Percentiles rank a stretch among this genome's conserved stretches.
Evolutionary conservation across 331 rosid species (phyloP).

Genomic region (Dryas integrifolia): DNA sequence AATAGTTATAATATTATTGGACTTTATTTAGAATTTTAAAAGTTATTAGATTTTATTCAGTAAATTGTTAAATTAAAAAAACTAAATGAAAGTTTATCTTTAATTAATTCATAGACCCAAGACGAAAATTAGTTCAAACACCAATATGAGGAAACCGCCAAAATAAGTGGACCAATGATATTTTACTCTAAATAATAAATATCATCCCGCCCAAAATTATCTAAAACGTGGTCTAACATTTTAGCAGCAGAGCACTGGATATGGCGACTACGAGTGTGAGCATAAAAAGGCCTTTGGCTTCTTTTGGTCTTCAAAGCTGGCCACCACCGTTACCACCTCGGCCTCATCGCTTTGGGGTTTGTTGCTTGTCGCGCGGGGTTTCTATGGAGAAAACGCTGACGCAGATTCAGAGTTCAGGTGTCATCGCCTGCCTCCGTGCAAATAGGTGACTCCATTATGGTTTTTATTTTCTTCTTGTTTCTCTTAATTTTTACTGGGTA

Average conservation of each 20-base stretch:
- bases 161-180: too few species aligned
- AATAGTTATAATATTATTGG: too few species aligned
- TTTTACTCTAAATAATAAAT: too few species aligned
- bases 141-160: too few species aligned
- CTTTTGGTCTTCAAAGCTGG: background rate
- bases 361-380: constrained; percentile 18
- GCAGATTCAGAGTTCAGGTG: constrained; percentile 57
- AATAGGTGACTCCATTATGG: constrained; percentile 43
- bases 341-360: constrained; percentile 8
- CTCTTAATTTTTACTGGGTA: background rate
- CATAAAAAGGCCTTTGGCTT: background rate
- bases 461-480: background rate
- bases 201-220: constrained; percentile 7
- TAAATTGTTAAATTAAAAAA: too few species aligned
- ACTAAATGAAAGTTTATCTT: too few species aligned
- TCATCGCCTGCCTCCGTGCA: constrained; percentile 87
- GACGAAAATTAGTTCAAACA: too few species aligned
- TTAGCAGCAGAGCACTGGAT: background rate
- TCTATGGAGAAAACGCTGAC: constrained; percentile 33
- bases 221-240: background rate
- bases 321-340: background rate
- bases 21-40: too few species aligned
- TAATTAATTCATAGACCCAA: too few species aligned
- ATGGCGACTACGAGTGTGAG: constrained; percentile 19
- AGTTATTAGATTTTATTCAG: too few species aligned